Percentiles rank a stretch among this genome's conserved stretches.
Conservation (phyloP, 345 rosid genomes). For the Cardamine occulta region DNA sequence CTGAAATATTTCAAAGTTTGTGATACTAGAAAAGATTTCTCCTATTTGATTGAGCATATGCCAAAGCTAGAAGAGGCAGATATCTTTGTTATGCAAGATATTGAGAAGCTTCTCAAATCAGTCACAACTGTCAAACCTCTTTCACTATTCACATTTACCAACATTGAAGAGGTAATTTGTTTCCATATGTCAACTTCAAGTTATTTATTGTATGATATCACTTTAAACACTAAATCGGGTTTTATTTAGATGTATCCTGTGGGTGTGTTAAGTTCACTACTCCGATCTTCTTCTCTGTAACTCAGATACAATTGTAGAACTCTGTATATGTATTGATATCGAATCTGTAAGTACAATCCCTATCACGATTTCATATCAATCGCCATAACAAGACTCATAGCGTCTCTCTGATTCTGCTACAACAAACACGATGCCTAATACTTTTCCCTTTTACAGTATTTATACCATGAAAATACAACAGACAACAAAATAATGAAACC, state of each 20-base stretch:
- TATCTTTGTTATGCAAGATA: neutral
- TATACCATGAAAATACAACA: too few relatives aligned
- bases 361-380: too few relatives aligned
- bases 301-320: too few relatives aligned
- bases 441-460: too few relatives aligned
- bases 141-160: neutral
- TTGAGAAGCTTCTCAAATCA: neutral
- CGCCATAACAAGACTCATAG: too few relatives aligned
- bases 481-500: too few relatives aligned
- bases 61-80: slow-evolving; percentile 6
- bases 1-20: neutral
- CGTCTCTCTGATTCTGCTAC: too few relatives aligned
- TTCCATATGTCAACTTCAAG: neutral
- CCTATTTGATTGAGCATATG: neutral
- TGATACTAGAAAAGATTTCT: accelerated
- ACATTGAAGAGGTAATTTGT: neutral
- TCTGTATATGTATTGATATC: too few relatives aligned
- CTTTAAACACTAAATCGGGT: neutral
- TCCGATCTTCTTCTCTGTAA: too few relatives aligned
- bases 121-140: slow-evolving; percentile 1
- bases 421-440: too few relatives aligned
- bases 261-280: too few relatives aligned
- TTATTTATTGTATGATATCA: neutral
- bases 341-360: too few relatives aligned
- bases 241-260: neutral